These are phyloP conservation scores for Rhodotorula paludigena DNA, from an alignment of 768 basidiomycete species.

Conservation along the genomic window DNA sequence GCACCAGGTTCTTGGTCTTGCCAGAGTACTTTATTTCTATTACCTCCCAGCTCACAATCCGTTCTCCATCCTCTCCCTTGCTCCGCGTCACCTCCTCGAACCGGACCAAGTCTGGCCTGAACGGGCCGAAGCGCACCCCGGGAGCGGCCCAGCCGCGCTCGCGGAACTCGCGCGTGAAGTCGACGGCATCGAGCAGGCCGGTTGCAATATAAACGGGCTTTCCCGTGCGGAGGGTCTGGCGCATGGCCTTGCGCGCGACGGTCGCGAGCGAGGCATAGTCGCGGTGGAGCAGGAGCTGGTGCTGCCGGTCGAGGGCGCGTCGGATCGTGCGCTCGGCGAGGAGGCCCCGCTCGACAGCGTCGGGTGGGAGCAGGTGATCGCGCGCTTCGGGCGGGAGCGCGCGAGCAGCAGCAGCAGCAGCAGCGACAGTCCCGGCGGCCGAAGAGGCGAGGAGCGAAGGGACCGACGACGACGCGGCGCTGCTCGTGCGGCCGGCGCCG, in stretches of 20 bases:
- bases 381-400: background rate
- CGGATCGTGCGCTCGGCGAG: conserved; percentile 31
- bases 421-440: background rate
- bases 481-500: background rate
- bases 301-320: background rate
- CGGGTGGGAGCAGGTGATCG: background rate
- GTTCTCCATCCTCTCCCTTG: background rate
- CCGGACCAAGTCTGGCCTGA: conserved; percentile 29
- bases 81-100: conserved; percentile 10
- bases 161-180: conserved; percentile 24
- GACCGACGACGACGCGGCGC: background rate
- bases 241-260: conserved; percentile 47
- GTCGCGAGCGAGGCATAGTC: conserved; percentile 7
- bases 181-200: conserved; percentile 13
- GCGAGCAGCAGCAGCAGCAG: background rate
- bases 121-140: conserved; percentile 21
- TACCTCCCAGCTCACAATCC: conserved; percentile 19
- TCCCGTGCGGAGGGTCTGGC: conserved; percentile 6
- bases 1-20: conserved; percentile 2
- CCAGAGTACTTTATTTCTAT: conserved; percentile 31
- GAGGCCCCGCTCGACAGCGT: conserved; percentile 13
- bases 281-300: conserved; percentile 10
- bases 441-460: background rate
- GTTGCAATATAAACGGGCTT: conserved; percentile 11
- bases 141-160: conserved; percentile 21